These are phyloP conservation scores for Pleurozium schreberi DNA, from an alignment of 225 moss, liverwort and hornwort species.

Conservation along the genomic window DNA sequence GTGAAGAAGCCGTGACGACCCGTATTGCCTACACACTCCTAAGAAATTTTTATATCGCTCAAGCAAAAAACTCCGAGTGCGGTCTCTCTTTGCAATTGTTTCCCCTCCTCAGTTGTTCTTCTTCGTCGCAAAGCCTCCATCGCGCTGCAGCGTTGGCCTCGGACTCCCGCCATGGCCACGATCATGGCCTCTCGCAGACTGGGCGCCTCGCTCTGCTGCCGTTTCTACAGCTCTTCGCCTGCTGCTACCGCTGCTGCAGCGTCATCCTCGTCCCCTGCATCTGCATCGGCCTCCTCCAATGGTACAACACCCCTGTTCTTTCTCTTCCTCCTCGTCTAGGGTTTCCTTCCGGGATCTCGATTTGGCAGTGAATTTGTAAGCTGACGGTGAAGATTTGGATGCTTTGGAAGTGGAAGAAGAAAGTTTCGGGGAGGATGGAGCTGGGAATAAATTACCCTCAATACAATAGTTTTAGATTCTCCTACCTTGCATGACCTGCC, in stretches of 20 bases:
- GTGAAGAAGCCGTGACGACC: too few species aligned
- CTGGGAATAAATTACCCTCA: neutral
- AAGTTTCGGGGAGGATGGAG: neutral
- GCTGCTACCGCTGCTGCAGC: neutral
- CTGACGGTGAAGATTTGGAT: neutral
- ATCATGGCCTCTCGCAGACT: constrained; percentile 18
- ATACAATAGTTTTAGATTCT: neutral
- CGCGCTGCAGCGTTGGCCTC: neutral
- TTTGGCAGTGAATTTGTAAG: neutral
- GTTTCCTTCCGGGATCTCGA: neutral
- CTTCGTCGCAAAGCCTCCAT: neutral
- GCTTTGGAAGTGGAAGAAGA: neutral
- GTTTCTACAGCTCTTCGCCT: constrained; percentile 14
- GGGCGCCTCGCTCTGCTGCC: constrained; percentile 1
- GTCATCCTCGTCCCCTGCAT: constrained; percentile 1
- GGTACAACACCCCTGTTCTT: neutral
- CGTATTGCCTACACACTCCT: too few species aligned
- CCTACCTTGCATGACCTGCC: neutral
- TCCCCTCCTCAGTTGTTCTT: neutral
- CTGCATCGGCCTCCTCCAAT: neutral
- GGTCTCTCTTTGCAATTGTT: too few species aligned
- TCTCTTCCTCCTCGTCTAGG: neutral
- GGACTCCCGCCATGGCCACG: neutral
- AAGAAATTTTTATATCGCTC: too few species aligned
- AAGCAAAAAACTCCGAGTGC: neutral